Evolutionary conservation across 495 filamentous ascomycete species (phyloP), one percentile per base, ranked within the genome.

Genomic region (Hyaloscypha variabilis): DNA sequence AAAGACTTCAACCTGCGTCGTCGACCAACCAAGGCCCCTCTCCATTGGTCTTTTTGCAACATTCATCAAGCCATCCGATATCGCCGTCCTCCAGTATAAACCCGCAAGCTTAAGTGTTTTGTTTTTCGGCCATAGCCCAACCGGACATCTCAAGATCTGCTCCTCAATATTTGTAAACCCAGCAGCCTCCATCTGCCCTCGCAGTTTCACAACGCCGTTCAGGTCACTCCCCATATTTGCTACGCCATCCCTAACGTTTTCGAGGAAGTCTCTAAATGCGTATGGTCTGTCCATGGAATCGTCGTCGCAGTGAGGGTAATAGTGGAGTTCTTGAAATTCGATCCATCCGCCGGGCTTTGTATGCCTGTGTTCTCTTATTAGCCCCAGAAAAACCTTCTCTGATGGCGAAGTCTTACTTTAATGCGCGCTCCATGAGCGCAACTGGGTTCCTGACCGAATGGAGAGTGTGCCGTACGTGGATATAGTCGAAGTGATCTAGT

Each of bases 271-370:
- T 28, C 30, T 19, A 26, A 60, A 42, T 2, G 58, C 58, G 34
- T 60, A 60, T 6, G 58, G 11, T 28, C 24, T 28, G 25, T 49
- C 31, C 58, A 87, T 77, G 25, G 78, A 80, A 30, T 73, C 76
- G 68, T 83, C 81, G 54, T 78, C 76, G 17, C 81, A 83, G 21
- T 68, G 67, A n/a, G 74, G 58, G 10, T 71, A 67, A 58, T 65
- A 68, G 52, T 69, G 63, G 23, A 78, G 62, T 36, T 79, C 77
- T 25, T 79, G 77, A 17, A 76, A 58, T 49, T 80, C 78, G 58
- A 66, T 23, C 55, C 63, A 90, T 64, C 82, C 88, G 28, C 88
- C 88, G 4, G 88, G 88, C 53, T 80, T 81, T 17, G 84, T 71
- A 67, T 83, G 81, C 31, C 82, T 84, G 13, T 25, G n/a, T 34